Conservation (phyloP, 192 early-diverging fungal genomes). For the Dissophora globulifera region DNA sequence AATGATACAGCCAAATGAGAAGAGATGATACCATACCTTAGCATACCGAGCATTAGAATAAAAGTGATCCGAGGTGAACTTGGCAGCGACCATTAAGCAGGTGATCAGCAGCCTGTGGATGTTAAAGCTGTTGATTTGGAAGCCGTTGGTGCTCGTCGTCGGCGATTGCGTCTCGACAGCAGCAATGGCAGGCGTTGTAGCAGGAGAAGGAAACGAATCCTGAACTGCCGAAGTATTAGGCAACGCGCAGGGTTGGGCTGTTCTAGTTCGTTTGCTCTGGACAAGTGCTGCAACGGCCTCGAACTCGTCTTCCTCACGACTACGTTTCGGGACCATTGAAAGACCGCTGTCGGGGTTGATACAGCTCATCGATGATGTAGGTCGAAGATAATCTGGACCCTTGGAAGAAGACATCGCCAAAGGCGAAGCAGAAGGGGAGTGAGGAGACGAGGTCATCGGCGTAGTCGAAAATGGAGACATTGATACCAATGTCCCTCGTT, state of each 20-base stretch:
- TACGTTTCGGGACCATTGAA: slow-evolving; percentile 48
- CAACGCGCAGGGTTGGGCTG: no score
- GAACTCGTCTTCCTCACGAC: slow-evolving; percentile 17
- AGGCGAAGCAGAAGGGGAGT: neutral
- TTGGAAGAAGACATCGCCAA: neutral
- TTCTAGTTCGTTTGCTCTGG: neutral
- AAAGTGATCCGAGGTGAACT: slow-evolving; percentile 80
- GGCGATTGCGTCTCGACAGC: no score
- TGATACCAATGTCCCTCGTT: neutral
- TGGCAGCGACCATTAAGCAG: slow-evolving; percentile 76
- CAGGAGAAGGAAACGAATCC: neutral
- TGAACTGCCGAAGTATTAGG: no score
- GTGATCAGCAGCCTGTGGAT: slow-evolving; percentile 78
- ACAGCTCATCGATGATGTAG: neutral
- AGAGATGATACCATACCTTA: slow-evolving; percentile 57
- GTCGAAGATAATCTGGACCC: no score
- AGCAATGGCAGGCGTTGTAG: neutral
- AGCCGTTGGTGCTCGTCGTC: slow-evolving; percentile 19
- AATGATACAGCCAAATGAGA: neutral
- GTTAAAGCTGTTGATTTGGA: slow-evolving; percentile 71
- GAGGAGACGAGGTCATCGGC: no score
- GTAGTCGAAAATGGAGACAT: neutral
- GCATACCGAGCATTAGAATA: slow-evolving; percentile 82
- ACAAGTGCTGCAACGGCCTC: no score
- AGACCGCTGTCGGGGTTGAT: slow-evolving; percentile 28